These are phyloP conservation scores for Suhomyces kilbournensis DNA, from an alignment of 805 yeast species.

Conservation along the genomic window DNA sequence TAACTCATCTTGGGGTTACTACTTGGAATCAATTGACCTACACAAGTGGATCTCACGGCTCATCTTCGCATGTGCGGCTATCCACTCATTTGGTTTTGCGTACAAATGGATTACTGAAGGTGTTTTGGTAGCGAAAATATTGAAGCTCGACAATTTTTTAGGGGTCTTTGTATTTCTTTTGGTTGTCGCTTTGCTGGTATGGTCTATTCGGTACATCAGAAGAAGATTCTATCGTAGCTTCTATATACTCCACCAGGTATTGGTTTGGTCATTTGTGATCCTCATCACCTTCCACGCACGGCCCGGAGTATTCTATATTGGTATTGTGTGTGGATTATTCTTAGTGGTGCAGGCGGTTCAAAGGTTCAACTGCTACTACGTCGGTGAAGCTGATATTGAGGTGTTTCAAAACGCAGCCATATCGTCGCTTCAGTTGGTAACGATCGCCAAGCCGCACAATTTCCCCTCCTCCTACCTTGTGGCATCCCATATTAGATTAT, in stretches of 20 bases:
- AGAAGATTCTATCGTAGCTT: conserved; percentile 49
- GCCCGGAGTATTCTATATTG: conserved; percentile 53
- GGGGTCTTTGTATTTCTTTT: conserved; percentile 48
- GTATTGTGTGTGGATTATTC: conserved; percentile 18
- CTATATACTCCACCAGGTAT: conserved; percentile 54
- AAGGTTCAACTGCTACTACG: conserved; percentile 22
- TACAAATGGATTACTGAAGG: conserved; percentile 46
- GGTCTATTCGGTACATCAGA: conserved; percentile 52
- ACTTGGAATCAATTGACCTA: conserved; percentile 51
- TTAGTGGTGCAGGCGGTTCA: conserved; percentile 36
- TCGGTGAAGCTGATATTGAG: conserved; percentile 11
- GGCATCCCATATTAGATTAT: conserved; percentile 56
- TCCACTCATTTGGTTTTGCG: conserved; percentile 55
- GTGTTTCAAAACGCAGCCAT: conserved; percentile 10
- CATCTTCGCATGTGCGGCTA: conserved; percentile 40
- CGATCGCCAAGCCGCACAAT: conserved; percentile 16
- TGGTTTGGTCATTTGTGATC: conserved; percentile 44
- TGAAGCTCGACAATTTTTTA: conserved; percentile 42
- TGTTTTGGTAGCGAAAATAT: conserved; percentile 27
- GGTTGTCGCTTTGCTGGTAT: conserved; percentile 34
- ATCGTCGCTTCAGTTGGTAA: conserved; percentile 20
- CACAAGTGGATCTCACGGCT: conserved; percentile 74
- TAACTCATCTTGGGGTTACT: conserved; percentile 33
- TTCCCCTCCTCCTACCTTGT: conserved; percentile 36
- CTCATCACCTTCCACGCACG: conserved; percentile 62